phyloP scores from a whole-genome alignment of 164 flowering plant genomes.

The Pachysandra terminalis region DNA sequence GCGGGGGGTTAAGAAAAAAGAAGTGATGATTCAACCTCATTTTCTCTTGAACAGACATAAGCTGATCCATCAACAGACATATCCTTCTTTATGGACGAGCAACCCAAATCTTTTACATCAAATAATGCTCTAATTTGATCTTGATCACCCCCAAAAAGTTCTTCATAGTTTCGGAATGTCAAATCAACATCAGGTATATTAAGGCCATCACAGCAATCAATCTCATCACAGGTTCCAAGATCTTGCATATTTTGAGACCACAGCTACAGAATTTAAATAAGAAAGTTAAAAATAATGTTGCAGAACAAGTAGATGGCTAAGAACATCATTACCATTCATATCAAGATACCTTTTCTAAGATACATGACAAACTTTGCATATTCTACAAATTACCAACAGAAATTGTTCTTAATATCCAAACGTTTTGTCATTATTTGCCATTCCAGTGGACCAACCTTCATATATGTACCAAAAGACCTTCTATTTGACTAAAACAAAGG shows the following conservation, averaged over 20 bases:
- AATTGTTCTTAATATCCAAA: neutral
- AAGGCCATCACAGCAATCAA: slow-evolving; percentile 40
- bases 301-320: neutral
- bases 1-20: slow-evolving; percentile 4
- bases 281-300: neutral
- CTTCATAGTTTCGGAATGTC: slow-evolving; percentile 68
- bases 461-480: neutral
- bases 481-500: neutral
- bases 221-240: slow-evolving; percentile 67
- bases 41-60: slow-evolving; percentile 15
- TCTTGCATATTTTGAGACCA: slow-evolving; percentile 86
- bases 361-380: neutral
- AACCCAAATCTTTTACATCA: slow-evolving; percentile 24
- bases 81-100: slow-evolving; percentile 31
- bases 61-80: slow-evolving; percentile 28
- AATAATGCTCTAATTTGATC: slow-evolving; percentile 29
- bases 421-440: neutral
- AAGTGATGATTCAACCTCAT: slow-evolving; percentile 31
- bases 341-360: neutral
- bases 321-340: neutral
- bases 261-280: slow-evolving; percentile 36
- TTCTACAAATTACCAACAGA: neutral
- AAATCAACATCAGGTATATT: slow-evolving; percentile 76
- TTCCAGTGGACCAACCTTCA: neutral
- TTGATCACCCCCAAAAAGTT: slow-evolving; percentile 52